Percentiles rank a stretch among this genome's conserved stretches.
These are phyloP conservation scores for Beauveria rudraprayagi DNA, from an alignment of 2,329 filamentous ascomycete genomes.

Conservation along the genomic window DNA sequence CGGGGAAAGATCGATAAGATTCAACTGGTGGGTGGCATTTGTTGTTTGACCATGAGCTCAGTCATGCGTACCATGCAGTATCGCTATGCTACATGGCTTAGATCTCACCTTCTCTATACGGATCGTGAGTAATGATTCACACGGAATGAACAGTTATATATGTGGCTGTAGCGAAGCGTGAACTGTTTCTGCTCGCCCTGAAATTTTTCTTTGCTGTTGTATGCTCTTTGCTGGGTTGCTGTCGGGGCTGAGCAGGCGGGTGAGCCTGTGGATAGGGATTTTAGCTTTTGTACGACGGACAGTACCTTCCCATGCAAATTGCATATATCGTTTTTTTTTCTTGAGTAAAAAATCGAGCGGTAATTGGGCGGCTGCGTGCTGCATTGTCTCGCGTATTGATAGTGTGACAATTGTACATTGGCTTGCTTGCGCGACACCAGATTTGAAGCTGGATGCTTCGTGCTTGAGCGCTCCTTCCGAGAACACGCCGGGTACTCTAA, in stretches of 20 bases:
- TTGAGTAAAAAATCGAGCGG: background rate
- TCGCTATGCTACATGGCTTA: background rate
- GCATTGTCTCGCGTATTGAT: background rate
- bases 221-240: background rate
- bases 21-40: background rate
- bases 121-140: constrained; percentile 5
- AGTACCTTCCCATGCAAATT: background rate
- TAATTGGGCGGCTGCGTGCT: background rate
- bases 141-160: constrained; percentile 3
- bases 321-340: background rate
- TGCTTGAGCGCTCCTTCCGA: background rate
- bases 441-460: no score
- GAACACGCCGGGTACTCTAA: background rate
- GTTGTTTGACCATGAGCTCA: constrained; percentile 10
- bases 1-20: background rate
- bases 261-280: background rate
- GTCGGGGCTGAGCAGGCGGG: background rate
- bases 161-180: background rate
- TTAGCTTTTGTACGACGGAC: background rate
- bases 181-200: constrained; percentile 7
- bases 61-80: background rate
- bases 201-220: background rate
- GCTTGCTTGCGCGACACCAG: background rate
- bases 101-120: background rate
- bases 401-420: background rate